Conservation (phyloP, 108 stramenopile genomes). For the Cylindrotheca fusiformis region DNA sequence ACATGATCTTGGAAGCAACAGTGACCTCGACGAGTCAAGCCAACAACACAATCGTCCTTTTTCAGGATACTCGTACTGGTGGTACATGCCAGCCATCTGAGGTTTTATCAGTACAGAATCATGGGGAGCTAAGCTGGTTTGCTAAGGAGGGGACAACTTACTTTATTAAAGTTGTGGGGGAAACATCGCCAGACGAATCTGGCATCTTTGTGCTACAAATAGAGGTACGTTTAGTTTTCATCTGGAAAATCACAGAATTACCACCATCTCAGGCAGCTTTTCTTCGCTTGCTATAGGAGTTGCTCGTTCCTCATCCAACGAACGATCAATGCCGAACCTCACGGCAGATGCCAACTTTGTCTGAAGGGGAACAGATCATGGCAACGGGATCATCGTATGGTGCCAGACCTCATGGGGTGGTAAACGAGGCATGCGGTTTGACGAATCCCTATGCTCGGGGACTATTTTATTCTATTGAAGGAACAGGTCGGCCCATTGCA, state of each 20-base stretch:
- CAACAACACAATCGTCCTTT: background rate
- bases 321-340: background rate
- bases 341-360: background rate
- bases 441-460: background rate
- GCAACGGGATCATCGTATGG: background rate
- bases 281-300: background rate
- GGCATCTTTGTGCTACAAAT: background rate
- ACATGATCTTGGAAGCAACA: background rate
- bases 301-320: background rate
- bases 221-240: background rate
- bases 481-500: background rate
- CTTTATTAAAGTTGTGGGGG: background rate
- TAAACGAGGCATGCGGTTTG: background rate
- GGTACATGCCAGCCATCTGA: background rate
- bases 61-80: background rate
- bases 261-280: background rate
- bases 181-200: background rate
- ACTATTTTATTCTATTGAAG: background rate
- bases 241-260: background rate
- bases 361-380: background rate
- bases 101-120: background rate
- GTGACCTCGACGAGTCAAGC: background rate
- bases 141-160: background rate
- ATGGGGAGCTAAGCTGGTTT: background rate
- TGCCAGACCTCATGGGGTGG: background rate